phyloP scores from a whole-genome alignment of 257 asterid genomes.

The Jacaranda copaia region DNA sequence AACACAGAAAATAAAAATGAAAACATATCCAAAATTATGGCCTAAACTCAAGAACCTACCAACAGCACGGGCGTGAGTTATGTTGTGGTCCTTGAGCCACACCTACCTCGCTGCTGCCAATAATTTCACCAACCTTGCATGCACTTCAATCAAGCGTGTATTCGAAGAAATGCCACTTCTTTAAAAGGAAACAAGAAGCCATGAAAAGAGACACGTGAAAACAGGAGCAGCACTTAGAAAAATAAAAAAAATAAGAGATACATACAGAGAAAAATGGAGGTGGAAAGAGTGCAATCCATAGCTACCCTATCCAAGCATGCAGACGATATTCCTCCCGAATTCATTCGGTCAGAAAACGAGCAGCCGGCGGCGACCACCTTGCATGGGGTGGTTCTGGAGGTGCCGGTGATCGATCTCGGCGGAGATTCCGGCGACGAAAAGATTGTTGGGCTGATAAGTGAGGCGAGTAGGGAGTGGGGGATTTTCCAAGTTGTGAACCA shows the following conservation, averaged over 20 bases:
- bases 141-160: too few species aligned
- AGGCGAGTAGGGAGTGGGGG: slow-evolving; percentile 68
- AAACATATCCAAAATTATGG: too few species aligned
- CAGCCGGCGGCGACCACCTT: slow-evolving; percentile 64
- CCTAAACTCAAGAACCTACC: too few species aligned
- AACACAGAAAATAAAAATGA: too few species aligned
- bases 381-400: slow-evolving; percentile 53
- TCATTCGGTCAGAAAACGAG: slow-evolving; percentile 53
- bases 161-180: too few species aligned
- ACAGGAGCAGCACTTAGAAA: background rate
- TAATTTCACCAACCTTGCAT: too few species aligned
- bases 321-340: slow-evolving; percentile 56
- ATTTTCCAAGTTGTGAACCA: slow-evolving; percentile 71
- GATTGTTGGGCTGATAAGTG: slow-evolving; percentile 35
- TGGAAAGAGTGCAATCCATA: slow-evolving; percentile 53
- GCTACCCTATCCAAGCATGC: slow-evolving; percentile 43
- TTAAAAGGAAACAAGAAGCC: background rate
- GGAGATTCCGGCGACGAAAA: slow-evolving; percentile 28
- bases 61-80: too few species aligned
- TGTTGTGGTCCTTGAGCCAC: too few species aligned
- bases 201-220: background rate
- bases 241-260: background rate
- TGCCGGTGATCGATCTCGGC: slow-evolving; percentile 60
- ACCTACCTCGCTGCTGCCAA: too few species aligned
- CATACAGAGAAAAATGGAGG: slow-evolving; percentile 41